Evolutionary conservation across 129 eudicot genomes (phyloP).

Genomic region (Flaveria ramosissima): DNA sequence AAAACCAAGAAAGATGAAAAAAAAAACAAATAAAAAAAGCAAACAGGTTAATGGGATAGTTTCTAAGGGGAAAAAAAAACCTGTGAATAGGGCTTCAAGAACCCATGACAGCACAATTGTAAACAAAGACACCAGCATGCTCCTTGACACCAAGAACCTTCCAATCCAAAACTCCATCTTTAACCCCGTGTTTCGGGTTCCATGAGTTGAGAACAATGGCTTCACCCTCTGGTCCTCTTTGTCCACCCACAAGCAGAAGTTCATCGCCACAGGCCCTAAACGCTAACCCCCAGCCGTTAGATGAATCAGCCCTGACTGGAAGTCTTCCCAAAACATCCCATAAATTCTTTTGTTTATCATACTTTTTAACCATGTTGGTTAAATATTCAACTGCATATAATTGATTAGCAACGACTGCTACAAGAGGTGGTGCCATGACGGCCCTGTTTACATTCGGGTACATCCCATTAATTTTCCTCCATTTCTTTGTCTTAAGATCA

Average conservation of each 20-base stretch:
- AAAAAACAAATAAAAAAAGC: background rate
- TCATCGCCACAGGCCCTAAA: slow-evolving; percentile 63
- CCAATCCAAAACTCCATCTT: slow-evolving; percentile 63
- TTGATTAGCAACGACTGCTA: slow-evolving; percentile 67
- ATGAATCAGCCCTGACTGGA: slow-evolving; percentile 63
- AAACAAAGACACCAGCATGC: slow-evolving; percentile 72
- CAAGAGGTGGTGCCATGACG: slow-evolving; percentile 77
- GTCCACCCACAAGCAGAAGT: slow-evolving; percentile 74
- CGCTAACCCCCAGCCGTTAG: slow-evolving; percentile 78
- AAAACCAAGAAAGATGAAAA: slow-evolving; percentile 21
- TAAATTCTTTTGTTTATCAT: slow-evolving; percentile 52
- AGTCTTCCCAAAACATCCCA: slow-evolving; percentile 72
- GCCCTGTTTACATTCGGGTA: slow-evolving; percentile 60
- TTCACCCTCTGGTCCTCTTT: slow-evolving; percentile 68
- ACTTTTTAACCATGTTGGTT: slow-evolving; percentile 56
- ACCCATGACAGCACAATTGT: slow-evolving; percentile 85
- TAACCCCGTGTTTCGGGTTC: slow-evolving; percentile 53
- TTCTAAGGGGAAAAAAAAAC: slow-evolving; percentile 11
- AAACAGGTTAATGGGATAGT: slow-evolving; percentile 30
- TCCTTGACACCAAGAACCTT: slow-evolving; percentile 69
- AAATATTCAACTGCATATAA: slow-evolving; percentile 60
- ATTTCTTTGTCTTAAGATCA: slow-evolving; percentile 47
- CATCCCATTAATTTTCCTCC: slow-evolving; percentile 65
- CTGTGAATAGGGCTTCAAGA: slow-evolving; percentile 49
- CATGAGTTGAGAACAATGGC: slow-evolving; percentile 67